Evolutionary conservation across 495 filamentous ascomycete genomes (phyloP), one percentile per base, ranked within the genome.

Genomic region (Penicillium bialowiezense): DNA sequence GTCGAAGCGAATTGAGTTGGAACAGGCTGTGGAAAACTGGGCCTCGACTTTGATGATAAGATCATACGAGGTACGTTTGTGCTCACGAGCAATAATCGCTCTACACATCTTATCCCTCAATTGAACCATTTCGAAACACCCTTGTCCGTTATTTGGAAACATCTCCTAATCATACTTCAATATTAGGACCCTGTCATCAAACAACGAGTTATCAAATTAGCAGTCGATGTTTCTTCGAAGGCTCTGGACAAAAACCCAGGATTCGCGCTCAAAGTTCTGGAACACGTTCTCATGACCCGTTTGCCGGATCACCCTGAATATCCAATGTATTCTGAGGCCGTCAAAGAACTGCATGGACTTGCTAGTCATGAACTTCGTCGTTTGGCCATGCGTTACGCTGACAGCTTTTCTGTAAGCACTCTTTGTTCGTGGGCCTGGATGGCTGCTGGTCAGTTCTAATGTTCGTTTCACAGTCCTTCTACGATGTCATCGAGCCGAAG

Each of bases 311-410:
- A 88, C 37, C 81, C 85, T 0, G 77, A 81, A 20, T 82, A 83
- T 55, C 76, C 78, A 19, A 71, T 79, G 18, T 97, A 92, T 68
- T 88, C 86, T 5, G 95, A 97, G 50, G 89, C 93, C n/a, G 85
- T 96, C 19, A 89, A 89, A 50, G 88, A 92, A 43, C 77, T 98
- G 2, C 90, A 96, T 62, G 79, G 74, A 0, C 77, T 90, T 50
- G 85, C 89, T 44, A 89, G 87, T 66, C 80, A 89, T 50, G 91
- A 97, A 65, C 76, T 97, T 44, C 90, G 95, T 48, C 81, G 89
- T 29, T 77, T 99, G 4, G 93, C 93, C 3, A 83, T 88, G 55
- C 89, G 87, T 46, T 96, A 96, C 77, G 82, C 95, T 0, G 87
- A 96, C 59, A 85, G 93, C 55, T 81, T 99, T 45, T 74, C 92